Evolutionary conservation across 2,329 filamentous ascomycete species (phyloP), one percentile per base, ranked within the genome.

Genomic region (Microdochium bolleyi): DNA sequence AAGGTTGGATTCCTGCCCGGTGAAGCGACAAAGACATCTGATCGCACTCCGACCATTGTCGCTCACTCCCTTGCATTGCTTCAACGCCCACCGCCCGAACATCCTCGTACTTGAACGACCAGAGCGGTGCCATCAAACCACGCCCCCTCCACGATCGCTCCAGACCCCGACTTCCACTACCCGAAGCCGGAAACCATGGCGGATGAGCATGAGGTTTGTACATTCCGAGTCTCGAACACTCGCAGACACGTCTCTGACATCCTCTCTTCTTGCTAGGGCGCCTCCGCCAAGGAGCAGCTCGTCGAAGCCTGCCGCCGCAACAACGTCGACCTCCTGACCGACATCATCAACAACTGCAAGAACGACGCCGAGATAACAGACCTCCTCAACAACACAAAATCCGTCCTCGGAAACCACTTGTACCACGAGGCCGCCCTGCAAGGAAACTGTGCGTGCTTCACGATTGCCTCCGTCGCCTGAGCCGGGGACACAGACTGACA

Each of bases 281-380:
- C 92, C 61, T 89, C 89, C 55, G 83, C 85, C 49, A 80, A 85
- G 69, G 92, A 97, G 75, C 82, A 89, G 64, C 82, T 97, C 62
- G 83, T 97, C 71, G 92, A 95, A 75, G 89, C 94, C 62, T 95
- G 89, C 73, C 89, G 92, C 56, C 83, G 91, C 65, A 92, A 97
- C 79, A 96, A 97, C 73, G 85, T 85, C 60, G 86, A 92, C 52
- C 83, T 97, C 55, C 83, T 97, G 53, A 73, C 81, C 61, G 86
- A 94, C 62, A 80, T 92, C 53, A 78, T 96, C 60, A 72, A 79
- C 44, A 73, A 74, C 58, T 73, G 82, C 64, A 80, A 80, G 58
- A 71, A 73, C 54, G 83, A 85, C 52, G 78, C 82, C 54, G 78
- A 88, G 62, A 83, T 89, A 55, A 84, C 91, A 32, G 69, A 80